phyloP scores from a whole-genome alignment of 1,284 basidiomycete genomes.

The Neolentinus lepideus region DNA sequence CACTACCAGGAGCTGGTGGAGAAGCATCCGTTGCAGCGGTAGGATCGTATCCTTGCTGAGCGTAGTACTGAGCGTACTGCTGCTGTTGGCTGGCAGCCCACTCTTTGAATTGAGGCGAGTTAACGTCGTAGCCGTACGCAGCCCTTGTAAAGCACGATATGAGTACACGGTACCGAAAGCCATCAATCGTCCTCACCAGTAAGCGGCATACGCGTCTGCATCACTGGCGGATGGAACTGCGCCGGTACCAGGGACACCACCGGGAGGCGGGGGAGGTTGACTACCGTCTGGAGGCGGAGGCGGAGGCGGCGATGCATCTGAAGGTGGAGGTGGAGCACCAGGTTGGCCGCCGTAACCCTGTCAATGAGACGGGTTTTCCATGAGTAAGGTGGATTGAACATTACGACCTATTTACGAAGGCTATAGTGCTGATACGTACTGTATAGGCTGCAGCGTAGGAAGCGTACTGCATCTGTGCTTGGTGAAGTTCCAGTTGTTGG shows the following conservation, averaged over 20 bases:
- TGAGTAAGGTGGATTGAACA: not conserved
- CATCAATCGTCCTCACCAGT: conserved; percentile 43
- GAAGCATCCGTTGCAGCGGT: not conserved
- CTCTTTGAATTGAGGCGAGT: conserved; percentile 72
- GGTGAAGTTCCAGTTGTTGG: conserved; percentile 78
- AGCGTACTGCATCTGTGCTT: conserved; percentile 72
- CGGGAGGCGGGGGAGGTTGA: conserved; percentile 30
- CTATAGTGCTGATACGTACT: conserved; percentile 35
- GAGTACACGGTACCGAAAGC: not conserved
- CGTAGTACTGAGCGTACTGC: conserved; percentile 48
- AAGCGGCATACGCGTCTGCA: conserved; percentile 58
- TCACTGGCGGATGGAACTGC: conserved; percentile 44
- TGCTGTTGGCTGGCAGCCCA: conserved; percentile 66
- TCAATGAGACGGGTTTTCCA: not conserved
- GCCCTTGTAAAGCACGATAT: conserved; percentile 42
- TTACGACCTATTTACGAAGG: conserved; percentile 5
- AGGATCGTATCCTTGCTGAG: not conserved
- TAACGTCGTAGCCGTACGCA: conserved; percentile 86
- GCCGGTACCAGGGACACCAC: conserved; percentile 25
- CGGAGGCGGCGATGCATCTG: conserved; percentile 55
- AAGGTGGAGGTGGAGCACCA: conserved; percentile 52
- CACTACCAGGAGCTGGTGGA: not conserved
- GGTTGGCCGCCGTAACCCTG: conserved; percentile 55
- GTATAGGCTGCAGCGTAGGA: conserved; percentile 52
- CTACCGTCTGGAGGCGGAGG: conserved; percentile 43